A percentile compares a stretch with the other conserved stretches of the same genome.
These are phyloP conservation scores for Oryza meyeriana DNA, from an alignment of 176 grass and related monocot genomes.

Conservation along the genomic window DNA sequence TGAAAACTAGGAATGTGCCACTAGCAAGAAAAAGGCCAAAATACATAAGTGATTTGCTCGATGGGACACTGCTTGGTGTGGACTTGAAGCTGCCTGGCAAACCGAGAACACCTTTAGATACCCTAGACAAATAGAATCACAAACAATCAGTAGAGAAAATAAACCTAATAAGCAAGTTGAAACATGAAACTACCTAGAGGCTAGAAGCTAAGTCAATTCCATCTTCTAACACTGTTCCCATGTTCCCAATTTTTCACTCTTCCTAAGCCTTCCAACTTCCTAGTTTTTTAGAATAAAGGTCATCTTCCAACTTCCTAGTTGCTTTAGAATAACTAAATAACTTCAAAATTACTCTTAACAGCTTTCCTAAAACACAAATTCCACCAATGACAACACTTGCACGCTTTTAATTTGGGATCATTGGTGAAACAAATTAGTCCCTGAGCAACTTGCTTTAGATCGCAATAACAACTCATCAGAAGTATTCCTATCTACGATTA, in stretches of 20 bases:
- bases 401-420: background rate
- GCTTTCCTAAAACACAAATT: background rate
- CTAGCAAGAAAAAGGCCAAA: conserved; percentile 84
- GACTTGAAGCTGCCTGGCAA: conserved; percentile 77
- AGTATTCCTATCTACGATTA: background rate
- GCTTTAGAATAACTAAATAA: background rate
- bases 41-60: conserved; percentile 84
- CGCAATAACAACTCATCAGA: background rate
- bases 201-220: background rate
- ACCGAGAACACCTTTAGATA: conserved; percentile 81
- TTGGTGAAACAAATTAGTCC: background rate
- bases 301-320: too few species aligned
- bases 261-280: background rate
- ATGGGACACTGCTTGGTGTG: conserved; percentile 77
- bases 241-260: background rate
- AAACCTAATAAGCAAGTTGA: background rate
- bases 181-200: background rate
- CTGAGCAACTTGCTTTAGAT: background rate
- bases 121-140: conserved; percentile 42
- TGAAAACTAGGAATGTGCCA: conserved; percentile 85
- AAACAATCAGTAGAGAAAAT: conserved; percentile 17
- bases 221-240: background rate
- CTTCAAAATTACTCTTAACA: background rate
- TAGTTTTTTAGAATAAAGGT: background rate
- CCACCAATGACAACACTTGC: background rate